These are phyloP conservation scores for Calvatia gigantea DNA, from an alignment of 768 basidiomycete genomes.

Conservation along the genomic window DNA sequence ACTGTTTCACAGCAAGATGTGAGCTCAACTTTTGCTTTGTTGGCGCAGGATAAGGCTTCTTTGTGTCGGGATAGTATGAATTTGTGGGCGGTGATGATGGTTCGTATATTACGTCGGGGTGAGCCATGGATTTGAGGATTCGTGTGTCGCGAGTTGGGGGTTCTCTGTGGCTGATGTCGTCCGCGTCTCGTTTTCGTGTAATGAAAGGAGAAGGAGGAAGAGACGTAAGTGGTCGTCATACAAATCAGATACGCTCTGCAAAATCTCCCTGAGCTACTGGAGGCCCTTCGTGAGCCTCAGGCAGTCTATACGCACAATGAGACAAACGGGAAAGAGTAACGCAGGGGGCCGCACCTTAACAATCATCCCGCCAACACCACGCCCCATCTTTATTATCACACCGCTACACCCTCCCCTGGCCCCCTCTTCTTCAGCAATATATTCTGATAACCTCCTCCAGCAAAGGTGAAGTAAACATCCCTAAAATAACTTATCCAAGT, in stretches of 20 bases:
- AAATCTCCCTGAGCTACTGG: slow-evolving; percentile 68
- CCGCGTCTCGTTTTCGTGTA: too few species aligned
- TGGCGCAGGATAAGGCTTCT: slow-evolving; percentile 35
- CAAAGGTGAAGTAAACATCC: slow-evolving; percentile 66
- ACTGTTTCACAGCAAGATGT: slow-evolving; percentile 82
- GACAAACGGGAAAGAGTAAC: background rate
- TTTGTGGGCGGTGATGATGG: slow-evolving; percentile 73
- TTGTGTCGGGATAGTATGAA: slow-evolving; percentile 65
- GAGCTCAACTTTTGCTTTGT: slow-evolving; percentile 58
- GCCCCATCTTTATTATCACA: too few species aligned
- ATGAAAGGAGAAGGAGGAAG: too few species aligned
- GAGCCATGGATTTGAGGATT: slow-evolving; percentile 73
- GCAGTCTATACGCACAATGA: slow-evolving; percentile 51
- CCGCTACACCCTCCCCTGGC: slow-evolving; percentile 25
- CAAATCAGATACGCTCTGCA: too few species aligned
- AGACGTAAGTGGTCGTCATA: too few species aligned
- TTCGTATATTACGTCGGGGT: slow-evolving; percentile 67
- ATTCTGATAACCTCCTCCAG: slow-evolving; percentile 41
- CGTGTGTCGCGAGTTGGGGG: slow-evolving; percentile 69
- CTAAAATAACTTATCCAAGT: slow-evolving; percentile 69
- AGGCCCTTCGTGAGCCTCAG: slow-evolving; percentile 75
- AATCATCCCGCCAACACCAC: slow-evolving; percentile 85
- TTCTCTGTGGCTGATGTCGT: too few species aligned
- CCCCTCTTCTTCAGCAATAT: slow-evolving; percentile 44
- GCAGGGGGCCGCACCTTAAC: slow-evolving; percentile 51